Evolutionary conservation across 371 early-diverging fungal genomes (phyloP).

Genomic region (Rhizopus stolonifer): DNA sequence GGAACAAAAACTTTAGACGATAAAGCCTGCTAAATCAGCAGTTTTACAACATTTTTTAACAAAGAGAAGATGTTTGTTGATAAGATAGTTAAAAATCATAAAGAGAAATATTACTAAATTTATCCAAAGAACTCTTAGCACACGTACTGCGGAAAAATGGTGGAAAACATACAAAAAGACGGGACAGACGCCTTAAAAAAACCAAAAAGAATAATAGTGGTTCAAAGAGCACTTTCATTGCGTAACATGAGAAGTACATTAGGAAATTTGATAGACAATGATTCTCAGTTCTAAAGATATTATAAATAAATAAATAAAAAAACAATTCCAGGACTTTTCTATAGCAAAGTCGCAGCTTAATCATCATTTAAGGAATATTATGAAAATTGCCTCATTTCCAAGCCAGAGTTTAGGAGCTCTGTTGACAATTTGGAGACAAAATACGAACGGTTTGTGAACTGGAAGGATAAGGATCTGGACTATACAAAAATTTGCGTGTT

Average conservation of each 20-base stretch:
- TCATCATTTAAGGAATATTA: not conserved
- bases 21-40: constrained; percentile 5
- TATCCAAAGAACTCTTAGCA: constrained; percentile 2
- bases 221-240: not conserved
- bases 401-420: constrained; percentile 3
- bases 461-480: constrained; percentile 8
- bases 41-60: constrained; percentile 11
- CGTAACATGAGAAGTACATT: constrained; percentile 2
- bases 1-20: constrained; percentile 5
- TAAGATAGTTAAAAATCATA: constrained; percentile 7
- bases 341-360: no score
- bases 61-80: constrained; percentile 2
- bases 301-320: not conserved
- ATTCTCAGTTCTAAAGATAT: not conserved
- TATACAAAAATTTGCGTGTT: constrained; percentile 2
- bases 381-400: constrained; percentile 4
- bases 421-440: constrained; percentile 8
- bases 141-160: constrained; percentile 5
- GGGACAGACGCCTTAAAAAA: constrained; percentile 2
- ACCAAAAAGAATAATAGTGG: constrained; percentile 3
- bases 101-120: constrained; percentile 8
- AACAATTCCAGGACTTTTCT: constrained; percentile 3
- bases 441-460: constrained; percentile 3
- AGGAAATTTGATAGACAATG: not conserved
- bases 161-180: constrained; percentile 6